A percentile compares a stretch with the other conserved stretches of the same genome.
Evolutionary conservation across 2,329 filamentous ascomycete genomes (phyloP).

Genomic region (Verticillium tricorpus): DNA sequence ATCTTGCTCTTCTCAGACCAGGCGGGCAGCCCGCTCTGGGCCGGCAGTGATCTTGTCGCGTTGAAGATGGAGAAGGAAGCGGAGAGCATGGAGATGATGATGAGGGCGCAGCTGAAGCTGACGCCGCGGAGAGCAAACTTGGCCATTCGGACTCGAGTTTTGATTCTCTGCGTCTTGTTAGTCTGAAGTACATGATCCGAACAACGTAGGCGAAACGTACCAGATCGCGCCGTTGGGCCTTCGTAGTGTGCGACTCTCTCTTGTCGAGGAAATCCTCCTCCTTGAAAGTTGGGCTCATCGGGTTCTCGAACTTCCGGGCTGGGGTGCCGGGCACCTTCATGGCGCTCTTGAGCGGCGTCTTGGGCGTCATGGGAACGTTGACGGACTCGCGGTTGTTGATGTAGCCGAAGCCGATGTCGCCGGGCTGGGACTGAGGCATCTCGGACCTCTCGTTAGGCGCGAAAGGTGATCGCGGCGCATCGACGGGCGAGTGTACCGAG

Average conservation of each 20-base stretch:
- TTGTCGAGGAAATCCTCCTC: slow-evolving; percentile 87
- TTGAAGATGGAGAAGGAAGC: slow-evolving; percentile 92
- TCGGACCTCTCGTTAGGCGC: slow-evolving; percentile 48
- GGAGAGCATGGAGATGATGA: slow-evolving; percentile 85
- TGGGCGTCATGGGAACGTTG: slow-evolving; percentile 63
- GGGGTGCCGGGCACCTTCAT: slow-evolving; percentile 83
- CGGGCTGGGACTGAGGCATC: slow-evolving; percentile 64
- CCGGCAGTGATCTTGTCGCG: slow-evolving; percentile 68
- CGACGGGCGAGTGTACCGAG: slow-evolving; percentile 71
- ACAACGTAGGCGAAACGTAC: slow-evolving; percentile 49
- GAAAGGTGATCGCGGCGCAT: slow-evolving; percentile 53
- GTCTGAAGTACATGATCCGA: slow-evolving; percentile 1
- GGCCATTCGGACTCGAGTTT: slow-evolving; percentile 83
- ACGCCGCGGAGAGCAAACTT: slow-evolving; percentile 94
- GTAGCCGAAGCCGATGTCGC: slow-evolving; percentile 91
- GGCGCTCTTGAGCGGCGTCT: slow-evolving; percentile 82
- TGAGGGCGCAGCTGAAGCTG: slow-evolving; percentile 95
- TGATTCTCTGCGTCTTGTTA: slow-evolving; percentile 68
- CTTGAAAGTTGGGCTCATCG: slow-evolving; percentile 84
- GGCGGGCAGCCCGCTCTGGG: slow-evolving; percentile 74
- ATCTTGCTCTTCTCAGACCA: slow-evolving; percentile 77
- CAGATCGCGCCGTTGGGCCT: slow-evolving; percentile 81
- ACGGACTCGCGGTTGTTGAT: slow-evolving; percentile 60
- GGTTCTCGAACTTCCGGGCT: slow-evolving; percentile 66
- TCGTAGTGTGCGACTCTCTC: slow-evolving; percentile 74